Conservation (phyloP, 768 basidiomycete species). For the Lactifluus hygrophoroides region DNA sequence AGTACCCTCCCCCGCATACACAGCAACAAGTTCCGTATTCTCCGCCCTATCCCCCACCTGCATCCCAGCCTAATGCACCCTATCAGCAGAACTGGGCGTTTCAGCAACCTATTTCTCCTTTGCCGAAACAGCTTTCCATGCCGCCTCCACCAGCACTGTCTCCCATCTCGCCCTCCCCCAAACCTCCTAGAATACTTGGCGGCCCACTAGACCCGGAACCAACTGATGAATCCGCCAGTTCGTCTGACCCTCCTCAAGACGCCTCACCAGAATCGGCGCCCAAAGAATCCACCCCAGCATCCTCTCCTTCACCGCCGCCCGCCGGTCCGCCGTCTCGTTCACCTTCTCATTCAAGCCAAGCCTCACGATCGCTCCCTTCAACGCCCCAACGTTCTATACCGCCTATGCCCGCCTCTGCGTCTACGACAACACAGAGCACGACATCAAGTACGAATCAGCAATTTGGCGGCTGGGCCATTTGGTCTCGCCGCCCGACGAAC, state of each 20-base stretch:
- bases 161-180: slow-evolving; percentile 4
- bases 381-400: background rate
- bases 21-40: slow-evolving; percentile 26
- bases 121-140: slow-evolving; percentile 58
- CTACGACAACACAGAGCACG: background rate
- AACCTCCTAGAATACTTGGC: slow-evolving; percentile 14
- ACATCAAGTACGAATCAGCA: background rate
- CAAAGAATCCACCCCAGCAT: background rate
- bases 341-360: slow-evolving; percentile 6
- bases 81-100: slow-evolving; percentile 39
- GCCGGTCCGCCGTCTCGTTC: background rate
- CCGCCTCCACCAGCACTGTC: slow-evolving; percentile 27
- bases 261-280: background rate
- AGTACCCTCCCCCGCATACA: slow-evolving; percentile 24
- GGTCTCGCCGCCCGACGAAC: slow-evolving; percentile 62
- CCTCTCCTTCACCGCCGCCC: background rate
- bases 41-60: slow-evolving; percentile 21
- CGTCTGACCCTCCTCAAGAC: background rate
- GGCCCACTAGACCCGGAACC: slow-evolving; percentile 14
- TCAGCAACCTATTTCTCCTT: slow-evolving; percentile 43
- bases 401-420: background rate
- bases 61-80: slow-evolving; percentile 24
- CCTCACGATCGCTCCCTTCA: background rate
- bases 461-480: slow-evolving; percentile 46
- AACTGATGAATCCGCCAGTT: background rate